Conservation (phyloP, 805 yeast species). For the Zygoascus bituminiphila region DNA sequence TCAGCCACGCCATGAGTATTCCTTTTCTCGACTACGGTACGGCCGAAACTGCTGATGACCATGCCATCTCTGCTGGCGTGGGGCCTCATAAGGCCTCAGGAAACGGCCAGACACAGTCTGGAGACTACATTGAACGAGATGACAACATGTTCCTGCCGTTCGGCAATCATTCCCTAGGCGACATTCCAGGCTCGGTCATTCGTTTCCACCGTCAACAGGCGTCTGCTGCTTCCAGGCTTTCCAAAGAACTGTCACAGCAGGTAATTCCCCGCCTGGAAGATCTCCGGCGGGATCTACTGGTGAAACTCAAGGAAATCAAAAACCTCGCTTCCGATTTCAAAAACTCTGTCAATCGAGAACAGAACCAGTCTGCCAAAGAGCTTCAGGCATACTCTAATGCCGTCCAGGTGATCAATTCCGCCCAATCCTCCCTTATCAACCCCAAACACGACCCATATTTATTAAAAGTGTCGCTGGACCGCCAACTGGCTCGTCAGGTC, state of each 20-base stretch:
- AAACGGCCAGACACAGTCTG: slow-evolving; percentile 1
- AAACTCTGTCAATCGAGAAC: slow-evolving; percentile 62
- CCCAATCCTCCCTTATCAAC: slow-evolving; percentile 36
- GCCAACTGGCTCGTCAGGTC: slow-evolving; percentile 68
- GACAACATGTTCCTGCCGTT: slow-evolving; percentile 55
- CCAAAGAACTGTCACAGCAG: slow-evolving; percentile 52
- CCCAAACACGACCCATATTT: slow-evolving; percentile 75
- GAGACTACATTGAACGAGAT: slow-evolving; percentile 23
- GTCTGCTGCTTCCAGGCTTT: slow-evolving; percentile 45
- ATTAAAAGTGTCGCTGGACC: slow-evolving; percentile 61
- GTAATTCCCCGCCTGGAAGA: slow-evolving; percentile 62
- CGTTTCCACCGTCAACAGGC: slow-evolving; percentile 58
- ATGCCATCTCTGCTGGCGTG: slow-evolving; percentile 4
- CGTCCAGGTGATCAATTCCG: slow-evolving; percentile 48
- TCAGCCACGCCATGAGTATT: slow-evolving; percentile 67
- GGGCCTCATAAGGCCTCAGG: not conserved
- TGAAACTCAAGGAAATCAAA: slow-evolving; percentile 82
- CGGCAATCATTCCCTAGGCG: slow-evolving; percentile 77
- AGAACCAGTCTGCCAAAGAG: slow-evolving; percentile 52
- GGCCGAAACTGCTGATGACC: slow-evolving; percentile 21
- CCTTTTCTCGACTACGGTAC: slow-evolving; percentile 36
- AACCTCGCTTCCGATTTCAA: slow-evolving; percentile 78
- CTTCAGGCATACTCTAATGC: slow-evolving; percentile 50
- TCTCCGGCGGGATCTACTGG: slow-evolving; percentile 63
- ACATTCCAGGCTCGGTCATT: slow-evolving; percentile 63